phyloP scores from a whole-genome alignment of 2,329 filamentous ascomycete genomes.

The Colletotrichum orchidophilum region DNA sequence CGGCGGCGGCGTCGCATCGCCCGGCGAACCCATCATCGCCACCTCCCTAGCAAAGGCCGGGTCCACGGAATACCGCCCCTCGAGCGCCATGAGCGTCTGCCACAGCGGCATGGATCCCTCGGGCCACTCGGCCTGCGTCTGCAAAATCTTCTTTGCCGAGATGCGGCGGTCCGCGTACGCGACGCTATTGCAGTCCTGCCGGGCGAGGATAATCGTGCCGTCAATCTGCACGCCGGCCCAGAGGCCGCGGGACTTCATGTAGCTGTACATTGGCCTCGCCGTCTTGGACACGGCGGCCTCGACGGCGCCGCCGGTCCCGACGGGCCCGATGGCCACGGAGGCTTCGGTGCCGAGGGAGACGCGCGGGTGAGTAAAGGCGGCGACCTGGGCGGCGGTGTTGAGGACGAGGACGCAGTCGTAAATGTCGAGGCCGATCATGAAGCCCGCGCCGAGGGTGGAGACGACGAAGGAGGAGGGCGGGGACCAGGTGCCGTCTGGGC shows the following conservation, averaged over 20 bases:
- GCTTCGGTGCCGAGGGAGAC: slow-evolving; percentile 76
- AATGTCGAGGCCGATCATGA: slow-evolving; percentile 77
- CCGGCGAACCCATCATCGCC: slow-evolving; percentile 36
- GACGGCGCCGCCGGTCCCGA: slow-evolving; percentile 71
- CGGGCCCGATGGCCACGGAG: slow-evolving; percentile 68
- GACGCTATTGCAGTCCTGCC: slow-evolving; percentile 79
- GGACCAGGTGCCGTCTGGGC: slow-evolving; percentile 71
- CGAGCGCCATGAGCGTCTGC: slow-evolving; percentile 50
- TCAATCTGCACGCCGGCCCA: slow-evolving; percentile 85
- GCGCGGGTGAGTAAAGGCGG: slow-evolving; percentile 73
- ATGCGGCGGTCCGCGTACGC: slow-evolving; percentile 74
- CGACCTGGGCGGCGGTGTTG: slow-evolving; percentile 72
- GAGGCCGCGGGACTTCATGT: slow-evolving; percentile 82
- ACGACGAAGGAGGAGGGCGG: slow-evolving; percentile 78
- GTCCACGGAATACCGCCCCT: slow-evolving; percentile 43
- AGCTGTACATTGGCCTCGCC: slow-evolving; percentile 76
- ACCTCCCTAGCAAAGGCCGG: slow-evolving; percentile 40
- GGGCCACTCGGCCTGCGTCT: slow-evolving; percentile 51
- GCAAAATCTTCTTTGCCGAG: slow-evolving; percentile 46
- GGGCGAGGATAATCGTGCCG: slow-evolving; percentile 79
- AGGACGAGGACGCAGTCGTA: slow-evolving; percentile 82
- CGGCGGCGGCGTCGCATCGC: slow-evolving; percentile 33
- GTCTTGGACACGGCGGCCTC: slow-evolving; percentile 44
- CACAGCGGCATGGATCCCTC: slow-evolving; percentile 48
- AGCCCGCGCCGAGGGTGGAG: slow-evolving; percentile 75